Percentiles rank a stretch among this genome's conserved stretches.
These are phyloP conservation scores for Limtongozyma cylindracea DNA, from an alignment of 805 yeast genomes.

Conservation along the genomic window DNA sequence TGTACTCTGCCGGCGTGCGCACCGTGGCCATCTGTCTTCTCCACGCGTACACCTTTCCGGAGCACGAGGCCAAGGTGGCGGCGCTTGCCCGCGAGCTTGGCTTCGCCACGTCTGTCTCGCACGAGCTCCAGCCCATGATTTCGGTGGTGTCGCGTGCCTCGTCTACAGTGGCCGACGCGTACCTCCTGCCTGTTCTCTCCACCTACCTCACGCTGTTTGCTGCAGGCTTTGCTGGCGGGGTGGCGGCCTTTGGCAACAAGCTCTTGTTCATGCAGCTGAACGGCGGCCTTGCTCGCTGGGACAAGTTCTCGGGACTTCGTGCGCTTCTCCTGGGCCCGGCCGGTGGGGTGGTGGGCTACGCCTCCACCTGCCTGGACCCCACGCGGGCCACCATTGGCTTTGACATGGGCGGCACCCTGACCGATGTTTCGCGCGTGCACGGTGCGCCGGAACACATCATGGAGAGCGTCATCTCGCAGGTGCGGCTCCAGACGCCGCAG, in stretches of 20 bases:
- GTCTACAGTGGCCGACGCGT: conserved; percentile 63
- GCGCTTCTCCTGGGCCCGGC: conserved; percentile 94
- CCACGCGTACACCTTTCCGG: conserved; percentile 51
- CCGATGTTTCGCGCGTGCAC: conserved; percentile 54
- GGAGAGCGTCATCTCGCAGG: conserved; percentile 18
- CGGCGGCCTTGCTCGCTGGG: conserved; percentile 79
- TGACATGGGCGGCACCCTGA: conserved; percentile 85
- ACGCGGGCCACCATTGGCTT: conserved; percentile 53
- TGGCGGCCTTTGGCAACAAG: conserved; percentile 17
- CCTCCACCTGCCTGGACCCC: conserved; percentile 40
- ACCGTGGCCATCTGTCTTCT: conserved; percentile 45
- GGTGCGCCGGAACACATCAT: conserved; percentile 15
- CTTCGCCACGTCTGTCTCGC: conserved; percentile 48
- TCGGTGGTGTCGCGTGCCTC: conserved; percentile 53
- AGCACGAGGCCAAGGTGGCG: conserved; percentile 26
- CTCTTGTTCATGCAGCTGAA: conserved; percentile 90
- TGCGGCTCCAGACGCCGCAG: conserved; percentile 33
- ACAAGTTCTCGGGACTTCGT: conserved; percentile 60
- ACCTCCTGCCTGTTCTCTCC: conserved; percentile 55
- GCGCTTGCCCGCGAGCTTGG: conserved; percentile 37
- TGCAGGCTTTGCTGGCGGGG: conserved; percentile 28
- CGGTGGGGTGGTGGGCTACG: conserved; percentile 91
- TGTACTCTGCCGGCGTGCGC: conserved; percentile 31
- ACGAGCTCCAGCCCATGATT: conserved; percentile 55
- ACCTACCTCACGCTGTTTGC: conserved; percentile 37